Conservation (phyloP, 768 basidiomycete species). For the Gymnopilus junonius region DNA sequence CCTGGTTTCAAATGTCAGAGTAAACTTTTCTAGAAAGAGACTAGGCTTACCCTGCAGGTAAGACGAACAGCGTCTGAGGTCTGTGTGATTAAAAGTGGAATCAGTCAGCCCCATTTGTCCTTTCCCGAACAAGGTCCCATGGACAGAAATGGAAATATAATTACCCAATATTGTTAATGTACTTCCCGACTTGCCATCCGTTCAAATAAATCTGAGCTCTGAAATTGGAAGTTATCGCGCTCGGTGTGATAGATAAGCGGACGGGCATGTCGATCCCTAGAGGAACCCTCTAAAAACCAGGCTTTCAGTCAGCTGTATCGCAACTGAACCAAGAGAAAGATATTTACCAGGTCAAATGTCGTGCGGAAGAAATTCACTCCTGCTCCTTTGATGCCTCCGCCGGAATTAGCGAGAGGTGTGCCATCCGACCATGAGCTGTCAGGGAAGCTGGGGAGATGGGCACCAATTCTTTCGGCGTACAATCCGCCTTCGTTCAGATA, state of each 20-base stretch:
- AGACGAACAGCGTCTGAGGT: constrained; percentile 52
- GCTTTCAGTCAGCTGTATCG: neutral
- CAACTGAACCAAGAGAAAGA: neutral
- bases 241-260: constrained; percentile 49
- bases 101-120: neutral
- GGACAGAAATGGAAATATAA: constrained; percentile 5
- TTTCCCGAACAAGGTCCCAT: neutral
- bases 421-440: constrained; percentile 56
- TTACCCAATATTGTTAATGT: constrained; percentile 54
- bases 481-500: constrained; percentile 75
- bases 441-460: constrained; percentile 75
- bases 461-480: constrained; percentile 67
- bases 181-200: constrained; percentile 59
- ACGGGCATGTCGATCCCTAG: constrained; percentile 48
- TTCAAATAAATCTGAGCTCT: constrained; percentile 54
- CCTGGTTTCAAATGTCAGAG: constrained; percentile 24
- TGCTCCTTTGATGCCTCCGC: constrained; percentile 62
- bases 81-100: constrained; percentile 22
- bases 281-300: constrained; percentile 35
- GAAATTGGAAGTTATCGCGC: constrained; percentile 48
- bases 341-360: constrained; percentile 60
- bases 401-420: constrained; percentile 58
- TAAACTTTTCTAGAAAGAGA: neutral
- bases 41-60: constrained; percentile 51
- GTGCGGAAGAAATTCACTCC: constrained; percentile 85